Evolutionary conservation across 257 asterid genomes (phyloP), one percentile per base, ranked within the genome.

Genomic region (Nicotiana attenuata): DNA sequence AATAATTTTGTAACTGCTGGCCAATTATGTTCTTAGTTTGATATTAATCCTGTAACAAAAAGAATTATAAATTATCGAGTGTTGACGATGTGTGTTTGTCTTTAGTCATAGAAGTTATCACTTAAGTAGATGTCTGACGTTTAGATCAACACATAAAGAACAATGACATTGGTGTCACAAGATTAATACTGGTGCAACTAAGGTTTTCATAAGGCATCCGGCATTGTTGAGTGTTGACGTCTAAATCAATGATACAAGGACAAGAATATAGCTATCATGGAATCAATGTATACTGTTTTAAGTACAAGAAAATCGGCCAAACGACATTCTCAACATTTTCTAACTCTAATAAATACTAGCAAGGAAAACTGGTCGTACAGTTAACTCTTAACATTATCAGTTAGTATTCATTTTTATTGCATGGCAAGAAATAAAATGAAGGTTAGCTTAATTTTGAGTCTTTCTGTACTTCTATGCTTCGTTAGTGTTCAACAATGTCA

Each of bases 401-500:
- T 45, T 10, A n/a, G n/a, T n/a, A 45, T 45, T 47, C 53, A 3
- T 10, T 47, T 45, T 47, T 33, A 33, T 16, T 55, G 7, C 60
- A 19, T 60, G 24, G 28, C 38, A 81, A 86, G 16, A 16, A 55
- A 55, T 55, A 55, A 59, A 7, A 91, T 87, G 92, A 89, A 81
- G 24, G 77, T 5, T 67, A 47, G 81, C 53, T 52, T 84, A 53
- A 53, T 84, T 59, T 50, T 85, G 14, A 10, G 78, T 64, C 14
- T 88, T 22, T 71, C 52, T 17, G 2, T 59, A 59, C 75, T 90
- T 52, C 13, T 85, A 16, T 87, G 85, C 80, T 68, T 88, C 14
- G 83, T 84, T 17, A 76, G 83, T 11, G 64, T 35, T 59, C 85
- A 65, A 11, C 87, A 85, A 50, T 88, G 90, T 69, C 82, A 82